Evolutionary conservation across 139 green algal genomes (phyloP), one percentile per base, ranked within the genome.

Genomic region (Nannochloris sp.): DNA sequence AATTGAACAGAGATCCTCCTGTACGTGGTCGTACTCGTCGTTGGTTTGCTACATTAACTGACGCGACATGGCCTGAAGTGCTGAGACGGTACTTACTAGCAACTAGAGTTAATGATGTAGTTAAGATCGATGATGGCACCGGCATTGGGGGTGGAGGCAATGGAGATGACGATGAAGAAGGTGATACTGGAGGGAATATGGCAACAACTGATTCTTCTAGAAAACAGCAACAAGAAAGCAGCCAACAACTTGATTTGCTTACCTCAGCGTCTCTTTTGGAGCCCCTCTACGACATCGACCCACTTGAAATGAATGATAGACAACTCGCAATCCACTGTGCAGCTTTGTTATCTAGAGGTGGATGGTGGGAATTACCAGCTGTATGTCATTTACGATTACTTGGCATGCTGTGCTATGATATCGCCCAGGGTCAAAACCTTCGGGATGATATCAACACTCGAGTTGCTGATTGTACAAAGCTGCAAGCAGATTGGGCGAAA

Each of bases 41-140:
- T 1, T 83, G 76, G 76, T 53, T 39, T 3, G 58, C 66, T 2
- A 47, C 77, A 8, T 23, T 83, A 27, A 67, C 63, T 45, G 48
- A 57, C 10, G 39, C 45, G 14, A 81, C 72, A 3, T 85, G 78
- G 78, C 75, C 78, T 2, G 78, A 85, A 62, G 54, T 85, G 23
- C 63, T 82, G 60, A 70, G 78, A 38, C 55, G 77, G 7, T 83
- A 85, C 60, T 56, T 85, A 36, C 60, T 81, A 27, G 27, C 51
- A 32, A 74, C 75, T 3, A 70, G 75, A 30, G 35, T 2, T 32
- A 33, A 23, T 25, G n/a, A 27, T 38, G 44, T 35, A 46, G 46
- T 56, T 60, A 15, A 32, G 15, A 4, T 34, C 34, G 7, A 54
- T 1, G 59, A 14, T 37, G n/a, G n/a, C 27, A 39, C n/a, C 24